Percentiles rank a stretch among this genome's conserved stretches.
These are phyloP conservation scores for Arthrinium puccinioides DNA, from an alignment of 2,329 filamentous ascomycete species.

Conservation along the genomic window DNA sequence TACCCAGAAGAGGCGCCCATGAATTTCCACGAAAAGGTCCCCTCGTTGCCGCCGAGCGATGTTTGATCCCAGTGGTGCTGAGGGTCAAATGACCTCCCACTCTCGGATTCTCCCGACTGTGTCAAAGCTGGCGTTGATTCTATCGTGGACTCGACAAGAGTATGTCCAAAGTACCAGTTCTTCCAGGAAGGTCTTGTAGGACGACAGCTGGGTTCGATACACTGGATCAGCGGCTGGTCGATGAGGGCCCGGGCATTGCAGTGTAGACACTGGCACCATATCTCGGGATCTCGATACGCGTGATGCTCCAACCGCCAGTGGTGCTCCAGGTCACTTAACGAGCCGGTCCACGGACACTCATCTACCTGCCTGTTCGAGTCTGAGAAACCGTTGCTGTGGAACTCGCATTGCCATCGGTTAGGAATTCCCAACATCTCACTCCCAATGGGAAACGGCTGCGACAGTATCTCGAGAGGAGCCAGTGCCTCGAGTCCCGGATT, in stretches of 20 bases:
- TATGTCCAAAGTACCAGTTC: slow-evolving; percentile 3
- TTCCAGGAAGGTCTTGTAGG: neutral
- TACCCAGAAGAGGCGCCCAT: too few species aligned
- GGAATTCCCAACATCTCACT: slow-evolving; percentile 1
- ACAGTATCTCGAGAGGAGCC: neutral
- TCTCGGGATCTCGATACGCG: slow-evolving; percentile 10
- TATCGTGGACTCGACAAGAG: slow-evolving; percentile 6
- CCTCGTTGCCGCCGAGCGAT: too few species aligned
- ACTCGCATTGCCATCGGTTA: slow-evolving; percentile 16
- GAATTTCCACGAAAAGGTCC: too few species aligned
- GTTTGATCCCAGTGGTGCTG: too few species aligned
- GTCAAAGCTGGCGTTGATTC: slow-evolving; percentile 10
- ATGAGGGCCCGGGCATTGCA: slow-evolving; percentile 10
- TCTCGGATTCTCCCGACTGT: slow-evolving; percentile 17
- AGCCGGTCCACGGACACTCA: slow-evolving; percentile 19
- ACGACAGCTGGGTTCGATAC: slow-evolving; percentile 10
- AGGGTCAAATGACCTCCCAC: too few species aligned
- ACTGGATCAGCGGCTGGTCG: slow-evolving; percentile 7
- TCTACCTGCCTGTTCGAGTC: slow-evolving; percentile 3
- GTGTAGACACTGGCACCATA: slow-evolving; percentile 14
- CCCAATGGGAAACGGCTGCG: slow-evolving; percentile 5
- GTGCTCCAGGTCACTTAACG: slow-evolving; percentile 11
- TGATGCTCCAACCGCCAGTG: slow-evolving; percentile 17
- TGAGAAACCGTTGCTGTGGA: neutral
- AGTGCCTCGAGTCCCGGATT: slow-evolving; percentile 3